Evolutionary conservation across 2,329 filamentous ascomycete genomes (phyloP), one percentile per base, ranked within the genome.

Genomic region (Stemphylium beticola): DNA sequence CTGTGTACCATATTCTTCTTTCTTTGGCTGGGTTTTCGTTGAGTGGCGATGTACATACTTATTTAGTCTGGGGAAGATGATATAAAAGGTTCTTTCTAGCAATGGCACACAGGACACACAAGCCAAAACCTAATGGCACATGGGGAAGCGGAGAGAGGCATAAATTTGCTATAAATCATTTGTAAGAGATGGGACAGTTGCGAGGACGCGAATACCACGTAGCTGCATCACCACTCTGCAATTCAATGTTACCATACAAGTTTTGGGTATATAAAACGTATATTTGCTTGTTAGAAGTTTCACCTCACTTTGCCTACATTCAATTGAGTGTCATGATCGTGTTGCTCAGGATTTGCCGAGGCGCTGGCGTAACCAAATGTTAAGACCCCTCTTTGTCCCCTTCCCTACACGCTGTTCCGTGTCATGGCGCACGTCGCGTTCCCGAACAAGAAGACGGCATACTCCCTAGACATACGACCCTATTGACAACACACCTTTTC

Each of bases 1-100:
- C 53, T 65, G 53, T 68, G 68, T 58, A 60, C 41, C 42, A 49
- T 49, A 66, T 66, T 60, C 32, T 58, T 55, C 39, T 58, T 57
- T 37, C n/a, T 57, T 43, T 53, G 22, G 26, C 33, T 56, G 42
- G 39, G 45, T 38, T 57, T 58, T 52, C 56, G 33, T 55, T 48
- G 62, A 65, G 63, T 58, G 64, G 57, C 64, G 55, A 68, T 61
- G 65, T 71, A 71, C 42, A 68, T 69, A 67, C 40, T 53, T 47
- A 38, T 44, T 53, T 40, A 24, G 32, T 11, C 39, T 18, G 38
- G n/a, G 38, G 22, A 41, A 40, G 32, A 44, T 49, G 46, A 37
- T 41, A 48, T n/a, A 33, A 32, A 33, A 18, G 39, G 24, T 32
- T 17, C 38, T 42, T 49, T 45, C 31, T 45, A 29, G 53, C 34